Evolutionary conservation across 345 rosid genomes (phyloP), one percentile per base, ranked within the genome.

Genomic region (Citrus glauca): DNA sequence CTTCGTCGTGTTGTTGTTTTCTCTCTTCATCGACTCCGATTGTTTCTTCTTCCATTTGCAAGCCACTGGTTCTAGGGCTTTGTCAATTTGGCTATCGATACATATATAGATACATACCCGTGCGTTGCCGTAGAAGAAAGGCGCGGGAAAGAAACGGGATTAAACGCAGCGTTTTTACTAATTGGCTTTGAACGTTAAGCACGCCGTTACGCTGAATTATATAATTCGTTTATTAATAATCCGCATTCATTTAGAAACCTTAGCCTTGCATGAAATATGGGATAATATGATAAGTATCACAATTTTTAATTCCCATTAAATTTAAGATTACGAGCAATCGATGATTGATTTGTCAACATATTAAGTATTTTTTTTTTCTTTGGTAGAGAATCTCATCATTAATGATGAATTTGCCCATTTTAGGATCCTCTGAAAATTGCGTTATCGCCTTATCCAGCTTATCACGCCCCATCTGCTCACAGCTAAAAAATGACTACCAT

Each of bases 21-120:
- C 81, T 82, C 71, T 83, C 88, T 55, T 66, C 78, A 66, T 89
- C 93, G 84, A 79, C 84, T 80, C 76, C 83, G 56, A 73, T 57
- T 30, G 80, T 82, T 24, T 81, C 86, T 81, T 77, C 83, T 77
- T 89, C 90, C 96, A 90, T 92, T 76, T 82, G 65, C 45, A 80
- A 25, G 71, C 68, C 77, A 81, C 69, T 38, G 10, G 45, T 1
- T 45, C 17, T 45, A 45, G 50, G 66, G 65, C 9, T 32, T 68
- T 7, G 61, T 50, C 16, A n/a, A 60, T 24, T 70, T 35, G 77
- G 62, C 17, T 56, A 7, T 73, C 72, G 8, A 16, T 7, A 37
- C 16, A 33, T 9, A 56, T 32, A 4, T 32, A 32, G 2, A 32
- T 32, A 32, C 33, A 32, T 35, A 61, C 5, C 1, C 22, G 25